These are phyloP conservation scores for Peterozyma toletana DNA, from an alignment of 805 yeast genomes.

Conservation along the genomic window DNA sequence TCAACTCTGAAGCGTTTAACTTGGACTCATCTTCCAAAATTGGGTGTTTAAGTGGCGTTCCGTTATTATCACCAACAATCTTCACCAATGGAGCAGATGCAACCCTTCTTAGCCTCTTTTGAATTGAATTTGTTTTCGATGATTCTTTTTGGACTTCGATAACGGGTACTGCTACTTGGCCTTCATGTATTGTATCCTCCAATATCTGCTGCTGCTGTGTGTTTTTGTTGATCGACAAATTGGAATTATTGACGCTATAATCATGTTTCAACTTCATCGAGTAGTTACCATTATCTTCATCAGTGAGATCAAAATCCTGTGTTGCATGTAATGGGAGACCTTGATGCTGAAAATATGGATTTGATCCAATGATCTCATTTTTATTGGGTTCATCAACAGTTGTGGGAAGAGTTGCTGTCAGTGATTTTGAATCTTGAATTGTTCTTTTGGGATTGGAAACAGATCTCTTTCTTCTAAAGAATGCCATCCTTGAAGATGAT, in stretches of 20 bases:
- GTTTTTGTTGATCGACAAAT: constrained; percentile 10
- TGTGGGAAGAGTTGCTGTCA: constrained; percentile 11
- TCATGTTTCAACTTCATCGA: constrained; percentile 22
- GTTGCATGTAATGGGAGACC: constrained; percentile 46
- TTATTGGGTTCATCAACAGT: constrained; percentile 4
- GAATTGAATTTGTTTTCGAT: constrained; percentile 19
- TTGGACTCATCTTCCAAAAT: neutral
- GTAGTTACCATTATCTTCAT: constrained; percentile 5
- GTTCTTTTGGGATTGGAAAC: constrained; percentile 20
- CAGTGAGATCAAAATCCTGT: no score
- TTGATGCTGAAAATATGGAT: constrained; percentile 50
- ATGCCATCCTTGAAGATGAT: constrained; percentile 20
- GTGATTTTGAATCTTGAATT: constrained; percentile 7
- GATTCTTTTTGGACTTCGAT: constrained; percentile 7
- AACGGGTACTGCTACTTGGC: constrained; percentile 1
- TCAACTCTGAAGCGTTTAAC: constrained; percentile 6
- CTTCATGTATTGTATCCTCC: constrained; percentile 2
- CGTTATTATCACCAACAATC: constrained; percentile 9
- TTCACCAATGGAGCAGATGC: constrained; percentile 76
- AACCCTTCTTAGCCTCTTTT: constrained; percentile 54
- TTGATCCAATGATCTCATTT: constrained; percentile 17
- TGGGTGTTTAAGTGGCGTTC: neutral
- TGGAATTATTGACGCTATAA: constrained; percentile 22
- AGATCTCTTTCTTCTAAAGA: constrained; percentile 25
- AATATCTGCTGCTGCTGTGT: neutral